Conservation (phyloP, 2,329 filamentous ascomycete genomes). For the Didymellaceae sp. region DNA sequence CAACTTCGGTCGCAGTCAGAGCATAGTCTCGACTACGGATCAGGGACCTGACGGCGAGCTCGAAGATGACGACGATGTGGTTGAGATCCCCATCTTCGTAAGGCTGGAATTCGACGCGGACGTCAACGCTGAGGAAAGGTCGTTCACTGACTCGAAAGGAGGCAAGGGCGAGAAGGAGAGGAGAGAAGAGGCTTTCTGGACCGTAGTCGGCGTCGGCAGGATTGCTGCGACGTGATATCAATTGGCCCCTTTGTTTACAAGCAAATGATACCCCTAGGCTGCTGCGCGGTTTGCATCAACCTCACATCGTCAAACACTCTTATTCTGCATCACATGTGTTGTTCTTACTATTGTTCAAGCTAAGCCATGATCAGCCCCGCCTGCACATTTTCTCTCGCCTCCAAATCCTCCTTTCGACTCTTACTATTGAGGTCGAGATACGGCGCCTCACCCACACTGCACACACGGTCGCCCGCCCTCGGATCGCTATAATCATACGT, state of each 20-base stretch:
- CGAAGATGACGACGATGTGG: conserved; percentile 64
- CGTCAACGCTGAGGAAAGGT: conserved; percentile 60
- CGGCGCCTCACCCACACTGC: conserved; percentile 63
- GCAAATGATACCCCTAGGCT: conserved; percentile 15
- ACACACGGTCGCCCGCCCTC: conserved; percentile 59
- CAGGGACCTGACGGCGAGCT: conserved; percentile 31
- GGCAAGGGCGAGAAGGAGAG: conserved; percentile 72
- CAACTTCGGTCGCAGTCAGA: conserved; percentile 8
- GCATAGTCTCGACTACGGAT: conserved; percentile 4
- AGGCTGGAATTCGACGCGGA: conserved; percentile 88
- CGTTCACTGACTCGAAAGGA: conserved; percentile 46
- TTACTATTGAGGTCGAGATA: conserved; percentile 61
- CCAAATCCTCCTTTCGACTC: conserved; percentile 53
- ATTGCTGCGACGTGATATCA: conserved; percentile 58
- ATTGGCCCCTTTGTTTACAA: neutral
- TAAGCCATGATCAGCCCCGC: conserved; percentile 11
- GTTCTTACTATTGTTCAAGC: no score
- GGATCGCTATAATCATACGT: conserved; percentile 67
- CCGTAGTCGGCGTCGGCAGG: conserved; percentile 84
- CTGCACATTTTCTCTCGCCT: conserved; percentile 6
- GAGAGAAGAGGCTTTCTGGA: conserved; percentile 94
- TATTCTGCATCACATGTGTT: no score
- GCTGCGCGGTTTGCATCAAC: no score
- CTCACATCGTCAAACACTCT: no score
- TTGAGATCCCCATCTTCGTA: conserved; percentile 96